Evolutionary conservation across 1,284 basidiomycete species (phyloP).

Genomic region (Ustilago curta): DNA sequence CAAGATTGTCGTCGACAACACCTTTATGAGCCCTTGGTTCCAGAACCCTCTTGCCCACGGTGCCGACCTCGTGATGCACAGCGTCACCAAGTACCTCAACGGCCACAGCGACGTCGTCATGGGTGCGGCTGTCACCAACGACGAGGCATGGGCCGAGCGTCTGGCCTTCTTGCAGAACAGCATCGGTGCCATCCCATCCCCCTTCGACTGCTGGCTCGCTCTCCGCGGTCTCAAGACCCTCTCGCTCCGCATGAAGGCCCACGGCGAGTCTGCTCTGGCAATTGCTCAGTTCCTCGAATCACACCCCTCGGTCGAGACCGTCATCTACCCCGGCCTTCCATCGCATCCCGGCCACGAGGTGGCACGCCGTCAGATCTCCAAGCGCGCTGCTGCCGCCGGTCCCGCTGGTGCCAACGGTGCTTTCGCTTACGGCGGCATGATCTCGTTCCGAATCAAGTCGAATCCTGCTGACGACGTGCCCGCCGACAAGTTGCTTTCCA

Average conservation of each 20-base stretch:
- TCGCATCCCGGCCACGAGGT: slow-evolving; percentile 60
- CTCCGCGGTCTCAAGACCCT: slow-evolving; percentile 90
- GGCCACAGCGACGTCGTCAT: slow-evolving; percentile 81
- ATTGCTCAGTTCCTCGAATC: slow-evolving; percentile 78
- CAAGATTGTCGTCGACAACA: slow-evolving; percentile 66
- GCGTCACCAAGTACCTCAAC: slow-evolving; percentile 83
- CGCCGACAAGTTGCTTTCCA: slow-evolving; percentile 79
- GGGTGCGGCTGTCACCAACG: slow-evolving; percentile 60
- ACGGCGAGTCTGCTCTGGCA: slow-evolving; percentile 84
- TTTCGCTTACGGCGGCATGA: slow-evolving; percentile 71
- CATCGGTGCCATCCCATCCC: slow-evolving; percentile 85
- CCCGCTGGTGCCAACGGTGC: slow-evolving; percentile 26
- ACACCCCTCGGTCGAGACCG: slow-evolving; percentile 76
- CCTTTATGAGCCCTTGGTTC: slow-evolving; percentile 85
- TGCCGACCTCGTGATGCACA: slow-evolving; percentile 83
- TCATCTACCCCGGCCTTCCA: slow-evolving; percentile 83
- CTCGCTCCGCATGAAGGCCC: slow-evolving; percentile 77
- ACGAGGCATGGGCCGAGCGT: slow-evolving; percentile 55
- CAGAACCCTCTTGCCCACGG: slow-evolving; percentile 86
- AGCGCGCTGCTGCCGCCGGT: slow-evolving; percentile 52
- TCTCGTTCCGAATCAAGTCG: slow-evolving; percentile 70
- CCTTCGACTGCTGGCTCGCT: slow-evolving; percentile 91
- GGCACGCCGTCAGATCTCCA: slow-evolving; percentile 53
- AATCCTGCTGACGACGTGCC: slow-evolving; percentile 66
- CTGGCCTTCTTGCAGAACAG: slow-evolving; percentile 89